Evolutionary conservation across 306 rosid species (phyloP).

Genomic region (Ormosia semicastrata): DNA sequence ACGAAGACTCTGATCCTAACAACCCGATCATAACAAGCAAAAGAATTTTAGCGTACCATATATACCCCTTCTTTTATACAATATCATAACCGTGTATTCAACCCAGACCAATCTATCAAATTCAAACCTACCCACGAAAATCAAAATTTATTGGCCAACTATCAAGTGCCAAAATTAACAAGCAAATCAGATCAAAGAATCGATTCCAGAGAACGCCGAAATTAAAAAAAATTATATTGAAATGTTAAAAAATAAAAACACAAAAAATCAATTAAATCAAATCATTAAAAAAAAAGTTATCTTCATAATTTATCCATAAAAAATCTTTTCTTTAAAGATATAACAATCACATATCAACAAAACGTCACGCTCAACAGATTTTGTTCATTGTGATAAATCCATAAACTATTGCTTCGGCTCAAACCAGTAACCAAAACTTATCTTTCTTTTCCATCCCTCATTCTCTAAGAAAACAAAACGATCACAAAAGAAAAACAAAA

Average conservation of each 20-base stretch:
- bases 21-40: neutral
- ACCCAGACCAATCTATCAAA: neutral
- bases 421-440: constrained; percentile 1
- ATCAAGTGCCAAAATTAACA: neutral
- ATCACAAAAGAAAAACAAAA: neutral
- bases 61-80: neutral
- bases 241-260: neutral
- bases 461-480: constrained; percentile 37
- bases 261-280: neutral
- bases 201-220: constrained; percentile 12
- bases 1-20: neutral
- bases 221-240: neutral
- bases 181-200: constrained; percentile 5
- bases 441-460: neutral
- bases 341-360: neutral
- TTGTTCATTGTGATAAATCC: neutral
- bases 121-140: constrained; percentile 14
- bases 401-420: constrained; percentile 1
- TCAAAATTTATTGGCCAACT: constrained; percentile 26
- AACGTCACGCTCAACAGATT: constrained; percentile 13
- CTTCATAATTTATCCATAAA: constrained; percentile 6
- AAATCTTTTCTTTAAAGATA: neutral
- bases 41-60: neutral
- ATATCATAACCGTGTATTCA: constrained; percentile 5
- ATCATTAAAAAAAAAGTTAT: neutral